Evolutionary conservation across 1,139 yeast genomes (phyloP).

Genomic region (Sugiyamaella novakii): DNA sequence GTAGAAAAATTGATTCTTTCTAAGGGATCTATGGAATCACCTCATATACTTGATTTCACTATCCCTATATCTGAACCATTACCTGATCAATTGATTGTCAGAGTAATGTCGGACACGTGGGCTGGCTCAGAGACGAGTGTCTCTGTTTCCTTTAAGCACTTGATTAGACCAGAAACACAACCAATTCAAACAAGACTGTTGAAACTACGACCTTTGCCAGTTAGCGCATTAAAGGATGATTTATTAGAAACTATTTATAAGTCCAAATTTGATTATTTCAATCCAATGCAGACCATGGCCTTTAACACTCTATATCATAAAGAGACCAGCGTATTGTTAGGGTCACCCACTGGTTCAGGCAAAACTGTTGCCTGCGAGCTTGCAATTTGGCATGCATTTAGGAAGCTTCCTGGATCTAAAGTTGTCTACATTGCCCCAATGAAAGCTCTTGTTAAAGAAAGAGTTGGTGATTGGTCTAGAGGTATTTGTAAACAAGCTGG

Average conservation of each 20-base stretch:
- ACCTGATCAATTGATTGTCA: conserved; percentile 82
- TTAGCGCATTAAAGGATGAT: conserved; percentile 72
- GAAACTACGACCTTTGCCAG: conserved; percentile 82
- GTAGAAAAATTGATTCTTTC: conserved; percentile 76
- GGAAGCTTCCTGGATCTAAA: conserved; percentile 75
- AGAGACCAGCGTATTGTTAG: conserved; percentile 81
- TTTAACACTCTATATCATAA: conserved; percentile 86
- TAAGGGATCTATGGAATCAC: conserved; percentile 55
- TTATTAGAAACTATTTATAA: conserved; percentile 69
- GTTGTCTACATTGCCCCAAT: conserved; percentile 97
- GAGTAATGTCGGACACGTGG: conserved; percentile 85
- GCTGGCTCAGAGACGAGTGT: conserved; percentile 79
- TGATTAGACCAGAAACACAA: conserved; percentile 73
- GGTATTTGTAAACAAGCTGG: conserved; percentile 56
- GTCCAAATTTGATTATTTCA: conserved; percentile 75
- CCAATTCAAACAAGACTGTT: conserved; percentile 80
- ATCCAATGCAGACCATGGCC: conserved; percentile 98
- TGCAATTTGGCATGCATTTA: conserved; percentile 95
- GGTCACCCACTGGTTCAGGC: conserved; percentile 99
- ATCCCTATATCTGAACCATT: conserved; percentile 84
- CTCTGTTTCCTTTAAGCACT: conserved; percentile 83
- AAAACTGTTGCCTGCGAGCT: conserved; percentile 96
- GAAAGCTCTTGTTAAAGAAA: conserved; percentile 96
- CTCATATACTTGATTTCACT: conserved; percentile 86
- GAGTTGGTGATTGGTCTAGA: conserved; percentile 92